Conservation (phyloP, 345 rosid species). For the Euclidium syriacum region DNA sequence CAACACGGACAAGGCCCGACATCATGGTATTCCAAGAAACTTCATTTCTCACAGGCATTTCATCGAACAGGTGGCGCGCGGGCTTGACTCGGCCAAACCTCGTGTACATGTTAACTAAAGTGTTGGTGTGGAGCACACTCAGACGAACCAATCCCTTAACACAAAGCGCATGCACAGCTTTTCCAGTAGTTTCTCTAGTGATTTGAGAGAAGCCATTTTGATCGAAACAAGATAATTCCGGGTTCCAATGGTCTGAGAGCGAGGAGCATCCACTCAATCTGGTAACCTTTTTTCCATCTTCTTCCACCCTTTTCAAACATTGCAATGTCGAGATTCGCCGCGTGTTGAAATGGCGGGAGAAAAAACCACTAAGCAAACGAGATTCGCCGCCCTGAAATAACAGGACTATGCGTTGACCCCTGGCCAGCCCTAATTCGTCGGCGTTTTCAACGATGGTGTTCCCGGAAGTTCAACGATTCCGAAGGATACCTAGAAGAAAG, state of each 20-base stretch:
- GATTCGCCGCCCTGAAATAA: conserved; percentile 19
- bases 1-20: conserved; percentile 59
- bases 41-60: conserved; percentile 56
- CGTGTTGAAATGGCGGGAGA: conserved; percentile 17
- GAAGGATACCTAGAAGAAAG: neutral
- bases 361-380: neutral
- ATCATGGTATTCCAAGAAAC: conserved; percentile 86
- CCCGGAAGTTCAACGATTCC: neutral
- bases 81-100: conserved; percentile 38
- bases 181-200: conserved; percentile 44
- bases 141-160: conserved; percentile 43
- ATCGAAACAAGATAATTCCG: conserved; percentile 54
- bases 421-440: conserved; percentile 28
- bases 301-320: conserved; percentile 29
- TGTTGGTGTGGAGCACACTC: conserved; percentile 49
- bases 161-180: conserved; percentile 72
- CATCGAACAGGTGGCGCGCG: conserved; percentile 72
- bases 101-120: conserved; percentile 63
- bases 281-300: conserved; percentile 4
- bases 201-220: conserved; percentile 78
- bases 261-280: conserved; percentile 23
- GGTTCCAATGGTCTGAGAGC: conserved; percentile 53
- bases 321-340: conserved; percentile 34
- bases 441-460: neutral
- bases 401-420: conserved; percentile 17